Conservation (phyloP, 1,139 yeast genomes). For the Zygotorulaspora mrakii region DNA sequence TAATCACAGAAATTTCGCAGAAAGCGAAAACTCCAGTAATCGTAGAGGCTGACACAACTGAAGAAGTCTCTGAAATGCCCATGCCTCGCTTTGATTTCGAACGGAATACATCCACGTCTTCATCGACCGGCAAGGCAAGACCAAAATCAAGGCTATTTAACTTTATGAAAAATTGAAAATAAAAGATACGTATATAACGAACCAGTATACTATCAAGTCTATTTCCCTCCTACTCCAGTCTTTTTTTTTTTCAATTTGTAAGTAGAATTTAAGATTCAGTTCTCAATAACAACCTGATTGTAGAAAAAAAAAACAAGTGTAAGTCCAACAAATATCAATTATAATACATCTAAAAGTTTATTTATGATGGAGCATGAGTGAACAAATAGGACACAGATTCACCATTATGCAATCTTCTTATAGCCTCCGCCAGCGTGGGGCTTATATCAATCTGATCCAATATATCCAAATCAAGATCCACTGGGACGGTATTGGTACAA, state of each 20-base stretch:
- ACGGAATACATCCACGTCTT: conserved; percentile 10
- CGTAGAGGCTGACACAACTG: conserved; percentile 8
- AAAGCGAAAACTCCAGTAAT: conserved; percentile 2
- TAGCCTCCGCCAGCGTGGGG: conserved; percentile 73
- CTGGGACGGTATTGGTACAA: conserved; percentile 75
- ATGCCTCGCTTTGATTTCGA: conserved; percentile 6
- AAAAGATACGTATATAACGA: neutral
- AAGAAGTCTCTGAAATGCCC: conserved; percentile 19
- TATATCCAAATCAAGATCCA: conserved; percentile 56
- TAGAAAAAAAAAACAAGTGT: no score
- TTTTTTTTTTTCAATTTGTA: conserved; percentile 4
- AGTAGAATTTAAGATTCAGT: conserved; percentile 5
- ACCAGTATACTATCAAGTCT: neutral
- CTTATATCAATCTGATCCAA: conserved; percentile 68
- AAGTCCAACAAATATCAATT: conserved; percentile 1
- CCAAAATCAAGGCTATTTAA: conserved; percentile 18
- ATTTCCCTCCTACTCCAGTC: no score
- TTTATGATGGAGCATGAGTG: conserved; percentile 42
- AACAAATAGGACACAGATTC: conserved; percentile 76
- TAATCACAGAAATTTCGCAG: conserved; percentile 15
- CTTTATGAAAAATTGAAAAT: conserved; percentile 14
- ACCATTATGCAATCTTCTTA: conserved; percentile 78
- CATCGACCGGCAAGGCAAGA: conserved; percentile 8
- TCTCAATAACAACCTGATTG: no score
- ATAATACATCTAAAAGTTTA: neutral